Percentiles rank a stretch among this genome's conserved stretches.
These are phyloP conservation scores for Apiotrichum montevideense DNA, from an alignment of 1,284 basidiomycete species.

Conservation along the genomic window DNA sequence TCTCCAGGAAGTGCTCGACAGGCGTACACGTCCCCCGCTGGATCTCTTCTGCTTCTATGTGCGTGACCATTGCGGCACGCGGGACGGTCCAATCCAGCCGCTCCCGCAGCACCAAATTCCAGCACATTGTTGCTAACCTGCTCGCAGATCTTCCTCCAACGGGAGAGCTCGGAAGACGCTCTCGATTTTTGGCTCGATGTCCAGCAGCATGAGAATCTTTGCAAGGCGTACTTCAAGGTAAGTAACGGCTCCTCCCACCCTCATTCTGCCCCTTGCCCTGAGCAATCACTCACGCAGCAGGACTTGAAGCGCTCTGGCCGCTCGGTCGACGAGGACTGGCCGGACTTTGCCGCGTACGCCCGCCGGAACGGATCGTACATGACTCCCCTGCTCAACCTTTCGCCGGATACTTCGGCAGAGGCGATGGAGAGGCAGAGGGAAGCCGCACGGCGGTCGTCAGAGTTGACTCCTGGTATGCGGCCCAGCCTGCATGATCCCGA, in stretches of 20 bases:
- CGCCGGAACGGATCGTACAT: constrained; percentile 54
- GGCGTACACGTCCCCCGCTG: constrained; percentile 84
- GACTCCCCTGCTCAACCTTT: constrained; percentile 57
- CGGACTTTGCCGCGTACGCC: constrained; percentile 89
- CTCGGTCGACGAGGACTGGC: constrained; percentile 91
- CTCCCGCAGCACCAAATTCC: background rate
- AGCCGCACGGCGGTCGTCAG: constrained; percentile 12
- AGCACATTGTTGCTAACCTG: background rate
- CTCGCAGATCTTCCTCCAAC: constrained; percentile 65
- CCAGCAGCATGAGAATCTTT: constrained; percentile 97
- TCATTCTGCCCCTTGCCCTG: constrained; percentile 5
- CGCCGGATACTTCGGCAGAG: constrained; percentile 9
- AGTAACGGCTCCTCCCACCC: constrained; percentile 3
- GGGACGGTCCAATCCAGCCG: background rate
- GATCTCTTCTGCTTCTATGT: constrained; percentile 99
- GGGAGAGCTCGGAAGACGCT: constrained; percentile 89
- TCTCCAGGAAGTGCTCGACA: constrained; percentile 76
- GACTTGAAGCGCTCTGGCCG: constrained; percentile 90
- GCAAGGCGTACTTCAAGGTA: constrained; percentile 90
- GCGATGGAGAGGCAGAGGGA: background rate
- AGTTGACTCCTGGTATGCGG: background rate
- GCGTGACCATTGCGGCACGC: constrained; percentile 42
- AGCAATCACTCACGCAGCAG: constrained; percentile 22
- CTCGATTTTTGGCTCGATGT: constrained; percentile 99
- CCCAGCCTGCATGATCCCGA: constrained; percentile 27